Percentiles rank a stretch among this genome's conserved stretches.
Evolutionary conservation across 208 protist genomes (phyloP).

Genomic region (Trichomonas tenax): DNA sequence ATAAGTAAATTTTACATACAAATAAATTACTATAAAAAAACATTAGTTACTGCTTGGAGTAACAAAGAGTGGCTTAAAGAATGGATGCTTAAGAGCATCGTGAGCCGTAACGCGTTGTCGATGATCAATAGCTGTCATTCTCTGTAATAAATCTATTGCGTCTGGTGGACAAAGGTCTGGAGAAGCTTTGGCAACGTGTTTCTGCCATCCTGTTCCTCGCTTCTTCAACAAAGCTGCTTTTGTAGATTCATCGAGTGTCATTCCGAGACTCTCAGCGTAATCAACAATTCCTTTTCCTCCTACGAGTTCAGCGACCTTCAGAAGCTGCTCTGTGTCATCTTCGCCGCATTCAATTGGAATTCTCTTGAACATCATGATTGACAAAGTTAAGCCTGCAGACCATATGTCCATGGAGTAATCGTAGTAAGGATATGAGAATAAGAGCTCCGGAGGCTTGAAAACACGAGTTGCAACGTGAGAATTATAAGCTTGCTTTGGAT

Average conservation of each 20-base stretch:
- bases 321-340: conserved; percentile 19
- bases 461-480: neutral
- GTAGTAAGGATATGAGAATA: too few species aligned
- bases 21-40: too few species aligned
- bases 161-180: neutral
- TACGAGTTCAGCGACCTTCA: neutral
- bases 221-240: neutral
- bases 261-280: neutral
- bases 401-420: conserved; percentile 19
- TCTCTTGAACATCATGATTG: conserved; percentile 30
- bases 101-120: neutral
- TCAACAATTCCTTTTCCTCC: neutral
- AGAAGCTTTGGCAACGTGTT: too few species aligned
- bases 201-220: neutral
- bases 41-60: too few species aligned
- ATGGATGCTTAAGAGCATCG: conserved; percentile 18
- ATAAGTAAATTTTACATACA: too few species aligned
- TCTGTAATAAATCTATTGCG: conserved; percentile 17
- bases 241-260: neutral
- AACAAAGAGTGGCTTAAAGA: too few species aligned
- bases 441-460: neutral
- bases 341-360: conserved; percentile 15
- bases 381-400: neutral
- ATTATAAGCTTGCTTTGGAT: neutral
- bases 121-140: conserved; percentile 15